These are phyloP conservation scores for Metroxylon sagu DNA, from an alignment of 176 grass and related monocot species.

Conservation along the genomic window DNA sequence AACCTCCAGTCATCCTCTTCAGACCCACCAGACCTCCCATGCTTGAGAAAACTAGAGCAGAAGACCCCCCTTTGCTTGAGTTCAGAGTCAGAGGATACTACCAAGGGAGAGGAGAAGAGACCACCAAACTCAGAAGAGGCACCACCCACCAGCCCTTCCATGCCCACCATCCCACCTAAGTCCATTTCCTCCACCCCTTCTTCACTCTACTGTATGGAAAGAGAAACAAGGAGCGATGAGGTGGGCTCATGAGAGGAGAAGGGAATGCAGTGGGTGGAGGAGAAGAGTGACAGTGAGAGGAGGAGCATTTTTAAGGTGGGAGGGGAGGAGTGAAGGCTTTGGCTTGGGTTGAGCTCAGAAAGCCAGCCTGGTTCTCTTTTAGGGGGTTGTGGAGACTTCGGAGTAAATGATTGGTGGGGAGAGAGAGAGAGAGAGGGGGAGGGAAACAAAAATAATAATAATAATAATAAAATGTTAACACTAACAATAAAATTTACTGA, in stretches of 20 bases:
- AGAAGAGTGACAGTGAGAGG: background rate
- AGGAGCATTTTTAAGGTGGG: slow-evolving; percentile 13
- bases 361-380: slow-evolving; percentile 28
- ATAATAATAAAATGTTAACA: no score
- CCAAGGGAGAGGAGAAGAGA: slow-evolving; percentile 7
- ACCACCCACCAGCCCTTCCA: slow-evolving; percentile 24
- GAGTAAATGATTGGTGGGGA: no score
- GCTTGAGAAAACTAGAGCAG: slow-evolving; percentile 22
- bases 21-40: slow-evolving; percentile 24
- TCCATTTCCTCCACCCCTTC: slow-evolving; percentile 22
- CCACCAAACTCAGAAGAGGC: slow-evolving; percentile 20
- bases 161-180: slow-evolving; percentile 24
- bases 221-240: slow-evolving; percentile 1
- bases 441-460: no score
- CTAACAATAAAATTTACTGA: no score
- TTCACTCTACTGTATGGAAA: background rate
- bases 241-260: slow-evolving; percentile 15
- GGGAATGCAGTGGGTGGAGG: background rate
- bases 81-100: background rate
- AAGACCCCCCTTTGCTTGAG: slow-evolving; percentile 13
- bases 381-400: background rate
- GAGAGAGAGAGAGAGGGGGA: no score
- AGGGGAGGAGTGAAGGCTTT: slow-evolving; percentile 6
- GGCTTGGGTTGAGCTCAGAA: slow-evolving; percentile 23
- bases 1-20: slow-evolving; percentile 23